Evolutionary conservation across 2,329 filamentous ascomycete species (phyloP).

Genomic region (Lecanicillium sp.): DNA sequence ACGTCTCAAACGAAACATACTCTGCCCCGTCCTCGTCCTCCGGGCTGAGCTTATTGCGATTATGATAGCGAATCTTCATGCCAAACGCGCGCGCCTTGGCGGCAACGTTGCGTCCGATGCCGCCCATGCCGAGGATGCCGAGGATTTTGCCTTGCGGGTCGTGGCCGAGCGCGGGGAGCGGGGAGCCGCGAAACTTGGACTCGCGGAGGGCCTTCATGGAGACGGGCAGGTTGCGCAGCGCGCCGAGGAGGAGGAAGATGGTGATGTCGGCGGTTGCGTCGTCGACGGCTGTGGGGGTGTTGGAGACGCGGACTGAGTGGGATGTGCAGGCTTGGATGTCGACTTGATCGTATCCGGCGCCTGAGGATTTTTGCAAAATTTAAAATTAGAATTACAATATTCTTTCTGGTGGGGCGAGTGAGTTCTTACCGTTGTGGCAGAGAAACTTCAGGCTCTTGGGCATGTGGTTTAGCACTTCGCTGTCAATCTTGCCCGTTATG

Average conservation of each 20-base stretch:
- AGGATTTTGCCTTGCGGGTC: slow-evolving; percentile 73
- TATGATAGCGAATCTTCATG: slow-evolving; percentile 69
- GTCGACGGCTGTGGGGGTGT: slow-evolving; percentile 73
- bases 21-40: slow-evolving; percentile 50
- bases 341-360: slow-evolving; percentile 80
- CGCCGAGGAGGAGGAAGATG: slow-evolving; percentile 75
- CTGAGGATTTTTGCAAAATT: slow-evolving; percentile 34
- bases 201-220: slow-evolving; percentile 57
- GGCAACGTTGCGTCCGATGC: slow-evolving; percentile 71
- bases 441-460: slow-evolving; percentile 48
- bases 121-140: slow-evolving; percentile 79
- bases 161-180: slow-evolving; percentile 54
- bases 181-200: slow-evolving; percentile 57
- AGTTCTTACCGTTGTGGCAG: slow-evolving; percentile 47
- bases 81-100: slow-evolving; percentile 67
- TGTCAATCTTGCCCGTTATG: slow-evolving; percentile 63
- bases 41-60: slow-evolving; percentile 51
- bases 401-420: too few relatives aligned
- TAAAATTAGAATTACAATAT: too few relatives aligned
- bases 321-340: slow-evolving; percentile 63
- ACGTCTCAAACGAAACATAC: slow-evolving; percentile 65
- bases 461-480: slow-evolving; percentile 54
- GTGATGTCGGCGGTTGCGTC: slow-evolving; percentile 76
- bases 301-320: slow-evolving; percentile 62
- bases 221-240: slow-evolving; percentile 63